Evolutionary conservation across 768 basidiomycete genomes (phyloP), one percentile per base, ranked within the genome.

Genomic region (Gloeophyllum trabeum): DNA sequence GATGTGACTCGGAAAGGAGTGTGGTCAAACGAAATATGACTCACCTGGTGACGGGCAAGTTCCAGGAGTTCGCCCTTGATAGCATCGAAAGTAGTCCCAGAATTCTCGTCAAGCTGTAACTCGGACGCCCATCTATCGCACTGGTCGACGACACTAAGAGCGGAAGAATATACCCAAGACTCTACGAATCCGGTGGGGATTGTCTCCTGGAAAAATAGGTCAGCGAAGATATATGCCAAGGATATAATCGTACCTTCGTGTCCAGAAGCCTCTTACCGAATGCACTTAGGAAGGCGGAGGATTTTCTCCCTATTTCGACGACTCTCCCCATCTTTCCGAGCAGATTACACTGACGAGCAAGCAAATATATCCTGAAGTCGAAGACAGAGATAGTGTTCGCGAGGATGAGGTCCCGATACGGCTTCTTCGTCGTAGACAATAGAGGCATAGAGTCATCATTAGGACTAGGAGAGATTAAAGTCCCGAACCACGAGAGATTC

Each of bases 141-240:
- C 49, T 81, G 79, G 10, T 88, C 80, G 21, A 91, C 76, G 35
- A 83, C 78, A 48, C 81, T 88, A 35, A 93, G 66, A 16, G 89
- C 80, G 0, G 92, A 89, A 14, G 86, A 89, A 60, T 90, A 97
- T 24, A 75, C 82, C 96, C 96, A 99, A 0, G 87, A 82, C 55
- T 96, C 88, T 24, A 96, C 67, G 56, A 94, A 96, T 53, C 81
- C 75, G 14, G 65, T 63, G 0, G 83, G 72, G 19, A 85, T 63
- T 3, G 65, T 69, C 24, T 52, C 56, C 75, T 80, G 45, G 48
- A 43, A 47, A 35, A 24, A 46, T 37, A 19, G 37, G 40, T 21
- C 22, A 44, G 43, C 4, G 13, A 19, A 21, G 41, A 48, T 21
- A 28, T 13, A 43, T 21, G 19, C 19, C 25, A 42, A 49, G 34